Percentiles rank a stretch among this genome's conserved stretches.
Conservation (phyloP, 768 basidiomycete genomes). For the Amanita thiersii region DNA sequence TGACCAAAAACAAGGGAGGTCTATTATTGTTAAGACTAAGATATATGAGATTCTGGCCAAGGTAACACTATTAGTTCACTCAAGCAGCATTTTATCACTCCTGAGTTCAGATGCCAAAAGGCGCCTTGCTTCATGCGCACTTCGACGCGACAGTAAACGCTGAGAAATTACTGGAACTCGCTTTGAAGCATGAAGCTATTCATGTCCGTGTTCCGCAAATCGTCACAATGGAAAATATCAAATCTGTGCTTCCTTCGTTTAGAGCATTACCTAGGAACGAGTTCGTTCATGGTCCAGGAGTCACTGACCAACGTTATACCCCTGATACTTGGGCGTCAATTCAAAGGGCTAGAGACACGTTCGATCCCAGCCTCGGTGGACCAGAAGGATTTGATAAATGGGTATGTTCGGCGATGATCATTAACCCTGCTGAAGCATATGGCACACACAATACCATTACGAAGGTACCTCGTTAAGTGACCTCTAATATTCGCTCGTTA, state of each 20-base stretch:
- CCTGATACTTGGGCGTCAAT: slow-evolving; percentile 49
- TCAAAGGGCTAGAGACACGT: slow-evolving; percentile 41
- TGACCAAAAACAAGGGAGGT: slow-evolving; percentile 31
- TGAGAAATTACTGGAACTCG: slow-evolving; percentile 40
- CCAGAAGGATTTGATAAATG: slow-evolving; percentile 61
- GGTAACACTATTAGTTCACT: slow-evolving; percentile 21
- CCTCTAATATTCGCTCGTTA: neutral
- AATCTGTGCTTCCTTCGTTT: slow-evolving; percentile 43
- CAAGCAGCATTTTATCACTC: neutral
- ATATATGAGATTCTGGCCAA: slow-evolving; percentile 56
- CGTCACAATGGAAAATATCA: slow-evolving; percentile 33
- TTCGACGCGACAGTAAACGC: slow-evolving; percentile 67
- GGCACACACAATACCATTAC: slow-evolving; percentile 61
- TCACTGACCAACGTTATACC: slow-evolving; percentile 37
- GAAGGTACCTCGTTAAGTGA: slow-evolving; percentile 34
- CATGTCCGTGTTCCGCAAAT: slow-evolving; percentile 42
- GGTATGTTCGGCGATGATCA: slow-evolving; percentile 51
- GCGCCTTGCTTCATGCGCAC: slow-evolving; percentile 66
- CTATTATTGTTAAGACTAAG: slow-evolving; percentile 50
- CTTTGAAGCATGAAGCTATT: slow-evolving; percentile 48
- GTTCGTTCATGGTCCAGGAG: slow-evolving; percentile 20
- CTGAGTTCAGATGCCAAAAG: slow-evolving; percentile 67
- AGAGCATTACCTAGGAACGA: slow-evolving; percentile 31
- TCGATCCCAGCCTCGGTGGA: slow-evolving; percentile 45
- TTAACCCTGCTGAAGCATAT: slow-evolving; percentile 67